phyloP scores from a whole-genome alignment of 2,329 filamentous ascomycete species.

The Colletotrichum phormii region DNA sequence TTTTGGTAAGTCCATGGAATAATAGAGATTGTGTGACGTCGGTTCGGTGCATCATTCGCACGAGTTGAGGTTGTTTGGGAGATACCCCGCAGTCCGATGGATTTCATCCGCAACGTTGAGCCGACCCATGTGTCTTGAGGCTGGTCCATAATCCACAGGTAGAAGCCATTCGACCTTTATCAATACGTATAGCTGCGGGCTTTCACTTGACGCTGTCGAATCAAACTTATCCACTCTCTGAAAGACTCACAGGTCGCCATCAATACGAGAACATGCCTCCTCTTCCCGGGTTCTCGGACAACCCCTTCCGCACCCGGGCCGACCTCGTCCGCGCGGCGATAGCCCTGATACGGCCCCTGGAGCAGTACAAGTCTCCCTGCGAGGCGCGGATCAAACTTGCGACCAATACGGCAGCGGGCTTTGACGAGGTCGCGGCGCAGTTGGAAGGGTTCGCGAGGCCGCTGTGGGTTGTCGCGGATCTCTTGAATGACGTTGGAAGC shows the following conservation, averaged over 20 bases:
- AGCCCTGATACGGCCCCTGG: slow-evolving; percentile 43
- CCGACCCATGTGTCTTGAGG: background rate
- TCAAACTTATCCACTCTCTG: background rate
- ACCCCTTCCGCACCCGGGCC: slow-evolving; percentile 43
- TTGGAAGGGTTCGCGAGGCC: slow-evolving; percentile 50
- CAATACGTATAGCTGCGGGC: no score
- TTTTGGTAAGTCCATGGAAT: background rate
- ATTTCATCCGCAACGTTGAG: background rate
- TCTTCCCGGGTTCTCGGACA: slow-evolving; percentile 47
- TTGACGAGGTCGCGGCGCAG: slow-evolving; percentile 50
- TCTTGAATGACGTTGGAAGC: slow-evolving; percentile 47
- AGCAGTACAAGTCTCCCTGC: slow-evolving; percentile 42
- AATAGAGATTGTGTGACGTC: background rate
- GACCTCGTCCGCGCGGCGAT: slow-evolving; percentile 44
- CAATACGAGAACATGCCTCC: slow-evolving; percentile 39
- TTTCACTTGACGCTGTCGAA: background rate
- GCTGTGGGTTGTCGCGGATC: slow-evolving; percentile 38
- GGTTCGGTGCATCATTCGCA: slow-evolving; percentile 1
- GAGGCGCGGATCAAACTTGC: slow-evolving; percentile 46
- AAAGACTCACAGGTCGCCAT: no score
- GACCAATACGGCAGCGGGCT: slow-evolving; percentile 45
- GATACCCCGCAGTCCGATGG: slow-evolving; percentile 10
- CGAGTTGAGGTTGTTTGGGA: background rate
- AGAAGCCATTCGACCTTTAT: no score
- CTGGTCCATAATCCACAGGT: no score